Percentiles rank a stretch among this genome's conserved stretches.
phyloP scores from a whole-genome alignment of 2,329 filamentous ascomycete species.

The Sarocladium oryzae region DNA sequence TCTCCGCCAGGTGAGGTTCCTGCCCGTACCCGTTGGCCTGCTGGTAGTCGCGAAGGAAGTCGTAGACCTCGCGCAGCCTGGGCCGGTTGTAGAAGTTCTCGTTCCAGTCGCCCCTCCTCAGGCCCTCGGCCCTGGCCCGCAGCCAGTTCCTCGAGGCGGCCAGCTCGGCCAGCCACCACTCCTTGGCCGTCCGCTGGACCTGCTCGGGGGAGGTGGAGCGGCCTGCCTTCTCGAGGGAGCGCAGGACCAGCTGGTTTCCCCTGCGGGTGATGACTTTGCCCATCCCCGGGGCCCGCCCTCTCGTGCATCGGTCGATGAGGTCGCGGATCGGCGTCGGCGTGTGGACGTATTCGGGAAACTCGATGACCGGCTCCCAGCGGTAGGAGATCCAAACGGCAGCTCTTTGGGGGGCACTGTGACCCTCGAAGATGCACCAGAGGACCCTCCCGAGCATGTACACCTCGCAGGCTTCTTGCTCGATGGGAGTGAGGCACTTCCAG shows the following conservation, averaged over 20 bases:
- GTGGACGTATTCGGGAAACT: conserved; percentile 46
- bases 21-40: not conserved
- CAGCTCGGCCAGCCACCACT: conserved; percentile 45
- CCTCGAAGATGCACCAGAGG: conserved; percentile 58
- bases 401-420: conserved; percentile 49
- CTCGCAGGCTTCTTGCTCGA: conserved; percentile 50
- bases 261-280: conserved; percentile 38
- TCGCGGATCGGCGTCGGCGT: conserved; percentile 39
- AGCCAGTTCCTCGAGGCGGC: conserved; percentile 41
- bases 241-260: conserved; percentile 39
- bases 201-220: conserved; percentile 28
- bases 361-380: conserved; percentile 45
- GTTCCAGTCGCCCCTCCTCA: conserved; percentile 38
- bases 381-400: conserved; percentile 55
- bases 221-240: conserved; percentile 23
- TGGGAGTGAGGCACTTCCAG: conserved; percentile 45
- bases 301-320: conserved; percentile 47
- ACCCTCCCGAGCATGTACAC: conserved; percentile 58
- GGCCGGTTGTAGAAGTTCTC: conserved; percentile 46
- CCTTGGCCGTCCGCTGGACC: conserved; percentile 31
- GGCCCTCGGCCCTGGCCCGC: conserved; percentile 29
- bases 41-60: conserved; percentile 17
- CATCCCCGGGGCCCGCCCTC: conserved; percentile 38
- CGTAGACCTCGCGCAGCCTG: conserved; percentile 35
- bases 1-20: not conserved